Percentiles rank a stretch among this genome's conserved stretches.
Evolutionary conservation across 805 yeast genomes (phyloP).

Genomic region (Starmerella floricola): DNA sequence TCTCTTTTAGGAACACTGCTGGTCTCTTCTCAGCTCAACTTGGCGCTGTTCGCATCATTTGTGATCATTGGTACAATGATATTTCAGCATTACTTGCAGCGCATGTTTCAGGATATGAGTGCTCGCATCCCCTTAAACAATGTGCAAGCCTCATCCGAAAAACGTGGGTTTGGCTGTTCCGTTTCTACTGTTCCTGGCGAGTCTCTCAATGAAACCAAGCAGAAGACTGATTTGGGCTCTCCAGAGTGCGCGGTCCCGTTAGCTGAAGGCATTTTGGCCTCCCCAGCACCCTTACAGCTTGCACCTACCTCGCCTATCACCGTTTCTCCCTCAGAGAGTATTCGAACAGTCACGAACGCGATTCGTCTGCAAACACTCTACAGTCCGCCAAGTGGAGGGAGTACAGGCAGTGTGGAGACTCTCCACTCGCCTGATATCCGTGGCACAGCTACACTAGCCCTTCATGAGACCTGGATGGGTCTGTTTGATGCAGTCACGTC

Average conservation of each 20-base stretch:
- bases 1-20: slow-evolving; percentile 68
- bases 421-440: not conserved
- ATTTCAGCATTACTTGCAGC: slow-evolving; percentile 43
- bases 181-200: not conserved
- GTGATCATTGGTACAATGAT: slow-evolving; percentile 43
- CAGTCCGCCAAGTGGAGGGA: not conserved
- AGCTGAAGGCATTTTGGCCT: too few relatives aligned
- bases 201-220: not conserved
- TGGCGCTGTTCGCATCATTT: slow-evolving; percentile 42
- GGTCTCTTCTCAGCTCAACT: slow-evolving; percentile 41
- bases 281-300: too few relatives aligned
- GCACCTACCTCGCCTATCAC: too few relatives aligned
- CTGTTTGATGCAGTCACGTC: slow-evolving; percentile 24
- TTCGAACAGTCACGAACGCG: not conserved
- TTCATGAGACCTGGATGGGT: slow-evolving; percentile 9
- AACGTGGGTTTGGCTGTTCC: not conserved
- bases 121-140: slow-evolving; percentile 31
- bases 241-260: too few relatives aligned
- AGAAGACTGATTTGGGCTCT: too few relatives aligned
- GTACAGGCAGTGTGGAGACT: not conserved
- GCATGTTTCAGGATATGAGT: slow-evolving; percentile 31
- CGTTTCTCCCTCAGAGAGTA: not conserved
- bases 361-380: too few relatives aligned
- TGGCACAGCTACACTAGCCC: not conserved
- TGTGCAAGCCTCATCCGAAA: not conserved